A percentile compares a stretch with the other conserved stretches of the same genome.
These are phyloP conservation scores for Melaleuca quinquenervia DNA, from an alignment of 345 rosid genomes.

Conservation along the genomic window DNA sequence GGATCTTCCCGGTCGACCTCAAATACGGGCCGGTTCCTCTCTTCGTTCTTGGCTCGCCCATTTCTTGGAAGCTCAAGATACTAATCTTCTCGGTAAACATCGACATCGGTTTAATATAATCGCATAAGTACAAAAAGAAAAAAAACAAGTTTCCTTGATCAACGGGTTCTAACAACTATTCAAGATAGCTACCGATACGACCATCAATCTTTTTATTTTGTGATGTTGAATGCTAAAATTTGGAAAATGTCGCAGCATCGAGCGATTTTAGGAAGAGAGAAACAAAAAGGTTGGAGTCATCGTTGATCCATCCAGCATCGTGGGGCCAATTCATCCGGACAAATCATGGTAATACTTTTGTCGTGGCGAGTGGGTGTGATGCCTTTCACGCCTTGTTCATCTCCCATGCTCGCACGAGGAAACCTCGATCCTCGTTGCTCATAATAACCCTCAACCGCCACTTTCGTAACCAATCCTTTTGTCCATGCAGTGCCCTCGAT, in stretches of 20 bases:
- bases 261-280: neutral
- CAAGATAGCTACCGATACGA: neutral
- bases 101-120: neutral
- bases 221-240: fast-evolving
- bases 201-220: neutral
- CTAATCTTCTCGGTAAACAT: neutral
- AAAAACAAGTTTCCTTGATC: neutral
- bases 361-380: neutral
- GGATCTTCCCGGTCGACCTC: neutral
- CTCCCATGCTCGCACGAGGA: neutral
- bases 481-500: neutral
- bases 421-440: neutral
- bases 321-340: neutral
- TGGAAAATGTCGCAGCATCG: fast-evolving
- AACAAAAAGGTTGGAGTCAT: neutral
- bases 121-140: neutral
- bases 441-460: neutral
- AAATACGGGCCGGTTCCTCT: neutral
- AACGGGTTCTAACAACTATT: neutral
- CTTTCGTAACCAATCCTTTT: neutral
- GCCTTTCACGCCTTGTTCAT: neutral
- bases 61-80: neutral
- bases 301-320: neutral
- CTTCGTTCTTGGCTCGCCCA: neutral
- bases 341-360: neutral